Evolutionary conservation across 805 yeast species (phyloP).

Genomic region (Helenozyma baotianmanensis): DNA sequence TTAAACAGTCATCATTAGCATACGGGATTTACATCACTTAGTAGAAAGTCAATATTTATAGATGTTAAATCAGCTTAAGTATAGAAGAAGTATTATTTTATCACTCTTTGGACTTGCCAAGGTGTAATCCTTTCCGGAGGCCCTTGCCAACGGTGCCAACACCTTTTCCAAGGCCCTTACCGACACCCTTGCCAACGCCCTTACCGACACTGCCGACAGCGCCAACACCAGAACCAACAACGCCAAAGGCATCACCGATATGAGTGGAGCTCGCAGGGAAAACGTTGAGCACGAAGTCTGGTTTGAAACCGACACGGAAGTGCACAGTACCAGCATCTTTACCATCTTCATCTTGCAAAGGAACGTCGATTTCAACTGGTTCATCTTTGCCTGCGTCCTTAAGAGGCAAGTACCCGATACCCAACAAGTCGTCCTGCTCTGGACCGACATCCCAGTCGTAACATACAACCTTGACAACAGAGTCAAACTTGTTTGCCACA

Average conservation of each 20-base stretch:
- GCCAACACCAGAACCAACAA: constrained; percentile 25
- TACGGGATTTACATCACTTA: too few species aligned
- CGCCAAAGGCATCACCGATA: constrained; percentile 44
- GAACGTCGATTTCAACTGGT: constrained; percentile 42
- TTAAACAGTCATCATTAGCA: constrained; percentile 20
- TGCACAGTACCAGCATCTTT: constrained; percentile 62
- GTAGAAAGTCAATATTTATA: too few species aligned
- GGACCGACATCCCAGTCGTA: constrained; percentile 94
- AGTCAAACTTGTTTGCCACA: constrained; percentile 58
- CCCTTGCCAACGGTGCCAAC: constrained; percentile 34
- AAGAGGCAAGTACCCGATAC: constrained; percentile 56
- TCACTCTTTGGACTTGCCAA: constrained; percentile 21
- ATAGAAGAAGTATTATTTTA: neutral
- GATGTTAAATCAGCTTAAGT: neutral
- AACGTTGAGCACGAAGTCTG: constrained; percentile 59
- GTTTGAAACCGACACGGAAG: constrained; percentile 59
- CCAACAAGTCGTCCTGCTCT: constrained; percentile 77
- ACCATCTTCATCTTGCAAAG: constrained; percentile 41
- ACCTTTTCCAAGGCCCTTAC: constrained; percentile 23
- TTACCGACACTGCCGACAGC: constrained; percentile 17
- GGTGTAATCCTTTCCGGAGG: constrained; percentile 33
- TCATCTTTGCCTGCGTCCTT: constrained; percentile 45
- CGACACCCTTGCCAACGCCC: constrained; percentile 18
- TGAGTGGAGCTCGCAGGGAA: constrained; percentile 24
- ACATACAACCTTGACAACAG: constrained; percentile 53